Base-by-base conservation (phyloP, 257 asterid genomes). In the Cordia subcordata region DNA sequence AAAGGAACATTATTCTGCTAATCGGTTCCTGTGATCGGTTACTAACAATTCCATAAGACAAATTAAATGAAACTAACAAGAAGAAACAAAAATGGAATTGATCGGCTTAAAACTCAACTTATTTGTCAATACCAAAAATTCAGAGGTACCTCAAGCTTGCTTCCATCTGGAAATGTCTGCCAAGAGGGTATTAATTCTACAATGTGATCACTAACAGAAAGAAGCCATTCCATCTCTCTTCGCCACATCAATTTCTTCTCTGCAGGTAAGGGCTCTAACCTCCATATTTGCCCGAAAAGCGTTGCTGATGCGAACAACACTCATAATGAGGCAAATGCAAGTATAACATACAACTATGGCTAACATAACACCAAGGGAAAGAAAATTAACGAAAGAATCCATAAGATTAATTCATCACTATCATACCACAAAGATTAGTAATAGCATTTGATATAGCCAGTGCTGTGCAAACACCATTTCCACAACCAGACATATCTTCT, bases 401-500 rank as follows among this genome's bases (percentile, higher is more conserved):
- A 27, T 13, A 11, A 11, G 35, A 17, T 5, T 13, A 19, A 9
- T 14, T 57, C 11, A 16, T 19, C 14, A 33, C 6, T 60, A 60
- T 57, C 73, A 18, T 71, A 89, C 97, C 97, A 67, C 85, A 86
- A 13, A 89, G 90, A 79, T 89, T 86, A 57, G 97, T 89, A 16
- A 86, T 82, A 16, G 95, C 90, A 75, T 89, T 89, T 56, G 97
- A 89, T 68, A 86, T 65, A 50, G 95, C 89, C 27, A 86, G 74
- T 54, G 97, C 94, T 60, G 90, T 76, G 70, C 86, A 86, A 65
- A 89, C 95, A 45, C 97, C 95, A 77, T 82, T 84, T 65, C 94
- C 97, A 65, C 88, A 76, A 57, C 97, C 95, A 45, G 95, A 89
- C 96, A 89, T 89, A 57, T 89, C 96, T 69, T 89, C 95, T 22